Percentiles rank a stretch among this genome's conserved stretches.
phyloP scores from a whole-genome alignment of 768 basidiomycete species.

The Lentinula raphanica region DNA sequence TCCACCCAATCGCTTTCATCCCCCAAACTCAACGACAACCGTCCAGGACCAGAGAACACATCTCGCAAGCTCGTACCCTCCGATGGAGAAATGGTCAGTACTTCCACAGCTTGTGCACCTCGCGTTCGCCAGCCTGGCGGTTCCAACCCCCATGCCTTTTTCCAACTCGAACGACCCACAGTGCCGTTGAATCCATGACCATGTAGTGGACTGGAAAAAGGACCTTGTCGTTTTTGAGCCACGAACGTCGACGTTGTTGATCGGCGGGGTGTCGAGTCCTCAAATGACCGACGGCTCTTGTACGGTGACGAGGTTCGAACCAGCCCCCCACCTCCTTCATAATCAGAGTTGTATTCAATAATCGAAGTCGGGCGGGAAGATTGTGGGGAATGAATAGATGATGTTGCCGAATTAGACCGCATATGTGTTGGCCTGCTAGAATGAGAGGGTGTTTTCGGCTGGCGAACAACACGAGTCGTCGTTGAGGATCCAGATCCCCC shows the following conservation, averaged over 20 bases:
- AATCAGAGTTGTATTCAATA: conserved; percentile 63
- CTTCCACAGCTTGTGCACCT: conserved; percentile 68
- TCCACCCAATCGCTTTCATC: conserved; percentile 90
- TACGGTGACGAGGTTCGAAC: conserved; percentile 57
- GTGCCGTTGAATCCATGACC: conserved; percentile 34
- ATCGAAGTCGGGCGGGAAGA: conserved; percentile 78
- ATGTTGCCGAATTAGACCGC: conserved; percentile 72
- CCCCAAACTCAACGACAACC: conserved; percentile 52
- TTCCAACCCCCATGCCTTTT: conserved; percentile 84
- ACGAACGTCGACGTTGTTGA: conserved; percentile 52
- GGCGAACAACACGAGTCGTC: conserved; percentile 75
- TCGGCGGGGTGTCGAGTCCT: conserved; percentile 7
- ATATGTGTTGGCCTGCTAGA: conserved; percentile 44
- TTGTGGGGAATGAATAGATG: conserved; percentile 68
- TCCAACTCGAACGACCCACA: conserved; percentile 74
- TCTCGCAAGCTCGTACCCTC: conserved; percentile 59
- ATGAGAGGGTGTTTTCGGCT: conserved; percentile 19
- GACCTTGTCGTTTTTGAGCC: conserved; percentile 76
- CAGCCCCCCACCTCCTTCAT: conserved; percentile 40
- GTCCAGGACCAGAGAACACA: conserved; percentile 71
- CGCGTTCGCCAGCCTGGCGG: conserved; percentile 81
- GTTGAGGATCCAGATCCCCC: conserved; percentile 80
- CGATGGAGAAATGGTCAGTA: conserved; percentile 62
- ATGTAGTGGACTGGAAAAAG: conserved; percentile 57
- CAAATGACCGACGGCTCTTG: conserved; percentile 23